Percentiles rank a stretch among this genome's conserved stretches.
Evolutionary conservation across 2,329 filamentous ascomycete genomes (phyloP).

Genomic region (Didymella pomorum): DNA sequence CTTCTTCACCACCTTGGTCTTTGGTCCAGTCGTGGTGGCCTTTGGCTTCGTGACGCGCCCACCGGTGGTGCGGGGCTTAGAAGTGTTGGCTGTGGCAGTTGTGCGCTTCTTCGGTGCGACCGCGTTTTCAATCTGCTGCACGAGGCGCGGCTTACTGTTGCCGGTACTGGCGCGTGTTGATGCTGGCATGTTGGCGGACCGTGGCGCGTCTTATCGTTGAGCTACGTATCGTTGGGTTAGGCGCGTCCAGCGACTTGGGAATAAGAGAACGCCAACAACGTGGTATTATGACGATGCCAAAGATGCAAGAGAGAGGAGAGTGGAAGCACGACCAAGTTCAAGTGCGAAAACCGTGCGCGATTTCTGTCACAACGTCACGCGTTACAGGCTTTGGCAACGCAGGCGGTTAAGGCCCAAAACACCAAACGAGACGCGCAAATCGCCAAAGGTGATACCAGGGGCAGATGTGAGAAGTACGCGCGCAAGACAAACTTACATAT

Average conservation of each 20-base stretch:
- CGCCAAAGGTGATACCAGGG: background rate
- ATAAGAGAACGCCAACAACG: background rate
- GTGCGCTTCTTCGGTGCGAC: slow-evolving; percentile 46
- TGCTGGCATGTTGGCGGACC: slow-evolving; percentile 10
- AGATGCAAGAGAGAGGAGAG: background rate
- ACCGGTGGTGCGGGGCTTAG: slow-evolving; percentile 40
- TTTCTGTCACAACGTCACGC: background rate
- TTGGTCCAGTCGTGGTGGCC: slow-evolving; percentile 21
- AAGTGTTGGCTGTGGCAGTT: slow-evolving; percentile 51
- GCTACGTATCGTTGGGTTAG: slow-evolving; percentile 4
- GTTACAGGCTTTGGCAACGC: background rate
- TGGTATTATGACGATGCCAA: background rate
- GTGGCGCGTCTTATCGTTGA: background rate
- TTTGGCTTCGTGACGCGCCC: slow-evolving; percentile 41
- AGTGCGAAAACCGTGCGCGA: background rate
- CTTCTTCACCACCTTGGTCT: slow-evolving; percentile 32
- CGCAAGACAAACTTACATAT: slow-evolving; percentile 14
- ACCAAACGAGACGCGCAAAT: slow-evolving; percentile 1
- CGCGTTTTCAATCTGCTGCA: slow-evolving; percentile 58
- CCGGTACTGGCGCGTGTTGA: slow-evolving; percentile 23
- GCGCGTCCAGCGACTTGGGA: background rate
- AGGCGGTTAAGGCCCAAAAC: background rate
- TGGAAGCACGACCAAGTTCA: too few relatives aligned
- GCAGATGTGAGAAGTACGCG: background rate
- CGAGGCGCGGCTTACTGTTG: slow-evolving; percentile 61